These are phyloP conservation scores for Tagetes patula DNA, from an alignment of 129 eudicot species.

Conservation along the genomic window DNA sequence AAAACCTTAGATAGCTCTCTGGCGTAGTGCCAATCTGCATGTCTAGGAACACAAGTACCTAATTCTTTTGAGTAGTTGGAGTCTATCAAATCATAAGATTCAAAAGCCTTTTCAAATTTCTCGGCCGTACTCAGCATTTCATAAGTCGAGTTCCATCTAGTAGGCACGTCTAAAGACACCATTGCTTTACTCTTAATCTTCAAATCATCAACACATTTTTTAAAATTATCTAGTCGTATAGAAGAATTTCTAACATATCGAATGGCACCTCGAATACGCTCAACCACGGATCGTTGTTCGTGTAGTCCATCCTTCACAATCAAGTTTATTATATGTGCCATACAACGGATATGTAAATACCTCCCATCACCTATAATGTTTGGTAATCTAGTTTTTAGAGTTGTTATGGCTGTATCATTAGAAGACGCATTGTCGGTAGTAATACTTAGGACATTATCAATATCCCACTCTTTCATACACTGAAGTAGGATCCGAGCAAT, in stretches of 20 bases:
- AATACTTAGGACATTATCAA: not conserved
- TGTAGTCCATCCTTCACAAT: not conserved
- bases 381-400: too few species aligned
- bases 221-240: not conserved
- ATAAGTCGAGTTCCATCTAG: not conserved
- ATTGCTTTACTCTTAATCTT: not conserved
- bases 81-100: not conserved
- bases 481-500: too few species aligned
- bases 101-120: not conserved
- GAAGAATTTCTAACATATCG: not conserved
- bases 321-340: not conserved
- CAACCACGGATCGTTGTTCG: not conserved
- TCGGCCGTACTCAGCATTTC: not conserved
- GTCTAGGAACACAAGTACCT: not conserved
- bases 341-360: not conserved
- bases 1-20: not conserved
- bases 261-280: not conserved
- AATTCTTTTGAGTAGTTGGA: too few species aligned
- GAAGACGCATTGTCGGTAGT: not conserved
- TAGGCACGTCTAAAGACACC: not conserved
- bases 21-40: too few species aligned
- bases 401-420: not conserved
- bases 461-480: not conserved
- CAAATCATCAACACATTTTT: too few species aligned
- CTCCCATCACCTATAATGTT: not conserved